Evolutionary conservation across 345 rosid species (phyloP).

Genomic region (Limnanthes douglasii): DNA sequence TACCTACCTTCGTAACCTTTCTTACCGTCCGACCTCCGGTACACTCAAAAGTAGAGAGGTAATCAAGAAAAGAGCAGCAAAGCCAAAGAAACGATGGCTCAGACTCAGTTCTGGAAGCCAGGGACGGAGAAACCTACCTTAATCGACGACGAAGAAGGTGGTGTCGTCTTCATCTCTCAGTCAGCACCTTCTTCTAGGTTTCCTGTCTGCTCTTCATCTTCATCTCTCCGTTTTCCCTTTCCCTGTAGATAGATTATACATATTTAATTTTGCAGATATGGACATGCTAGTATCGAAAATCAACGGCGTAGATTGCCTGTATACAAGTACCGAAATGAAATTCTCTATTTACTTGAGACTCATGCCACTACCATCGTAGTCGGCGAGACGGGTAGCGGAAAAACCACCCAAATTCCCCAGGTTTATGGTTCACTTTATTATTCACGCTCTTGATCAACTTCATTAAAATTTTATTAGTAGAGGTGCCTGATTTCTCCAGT

Average conservation of each 20-base stretch:
- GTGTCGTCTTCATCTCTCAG: slow-evolving; percentile 46
- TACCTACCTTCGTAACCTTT: too few species aligned
- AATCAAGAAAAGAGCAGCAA: not conserved
- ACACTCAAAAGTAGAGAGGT: too few species aligned
- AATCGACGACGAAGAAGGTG: slow-evolving; percentile 91
- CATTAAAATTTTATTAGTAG: not conserved
- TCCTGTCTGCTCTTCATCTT: not conserved
- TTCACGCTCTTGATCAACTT: not conserved
- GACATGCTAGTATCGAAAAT: slow-evolving; percentile 57
- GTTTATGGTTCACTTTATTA: too few species aligned
- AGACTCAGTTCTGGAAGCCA: slow-evolving; percentile 98
- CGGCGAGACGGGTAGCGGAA: slow-evolving; percentile 99
- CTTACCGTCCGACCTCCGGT: too few species aligned
- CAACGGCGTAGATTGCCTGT: slow-evolving; percentile 89
- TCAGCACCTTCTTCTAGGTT: slow-evolving; percentile 58
- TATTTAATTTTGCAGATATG: slow-evolving; percentile 24
- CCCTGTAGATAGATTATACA: not conserved
- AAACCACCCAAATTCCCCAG: slow-evolving; percentile 97
- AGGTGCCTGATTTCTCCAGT: not conserved
- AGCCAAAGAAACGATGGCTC: slow-evolving; percentile 26
- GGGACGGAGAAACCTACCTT: slow-evolving; percentile 79
- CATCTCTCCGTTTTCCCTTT: not conserved
- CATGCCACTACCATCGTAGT: slow-evolving; percentile 87
- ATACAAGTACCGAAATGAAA: slow-evolving; percentile 60
- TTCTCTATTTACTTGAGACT: slow-evolving; percentile 76